Conservation (phyloP, 345 rosid genomes). For the Physaria fendleri region DNA sequence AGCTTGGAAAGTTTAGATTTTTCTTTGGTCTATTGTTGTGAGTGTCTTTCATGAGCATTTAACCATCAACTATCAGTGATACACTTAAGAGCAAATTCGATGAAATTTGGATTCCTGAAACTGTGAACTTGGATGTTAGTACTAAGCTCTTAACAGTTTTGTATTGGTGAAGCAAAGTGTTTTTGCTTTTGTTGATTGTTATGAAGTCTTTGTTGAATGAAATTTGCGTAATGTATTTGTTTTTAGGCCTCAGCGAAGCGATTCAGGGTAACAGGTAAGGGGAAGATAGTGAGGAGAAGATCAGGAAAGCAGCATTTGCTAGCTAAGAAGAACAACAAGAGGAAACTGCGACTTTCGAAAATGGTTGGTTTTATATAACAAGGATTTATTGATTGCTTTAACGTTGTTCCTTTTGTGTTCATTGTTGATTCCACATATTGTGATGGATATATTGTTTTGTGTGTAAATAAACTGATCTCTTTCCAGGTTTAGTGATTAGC, state of each 20-base stretch:
- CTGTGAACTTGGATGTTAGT: not conserved
- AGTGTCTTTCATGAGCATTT: too few relatives aligned
- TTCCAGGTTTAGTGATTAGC: not conserved
- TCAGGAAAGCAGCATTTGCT: constrained; percentile 96
- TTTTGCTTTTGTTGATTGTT: not conserved
- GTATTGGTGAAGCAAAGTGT: not conserved
- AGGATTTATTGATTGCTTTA: not conserved
- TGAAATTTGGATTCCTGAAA: not conserved
- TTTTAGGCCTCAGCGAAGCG: constrained; percentile 89
- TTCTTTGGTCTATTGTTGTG: too few relatives aligned
- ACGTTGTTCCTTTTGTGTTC: too few relatives aligned
- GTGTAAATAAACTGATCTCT: not conserved
- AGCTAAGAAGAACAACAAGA: constrained; percentile 84
- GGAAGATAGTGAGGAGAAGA: constrained; percentile 84
- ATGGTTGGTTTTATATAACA: constrained; percentile 43
- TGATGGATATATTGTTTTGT: not conserved
- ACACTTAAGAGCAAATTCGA: not conserved
- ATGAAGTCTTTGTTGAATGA: constrained; percentile 8
- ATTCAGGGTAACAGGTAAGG: constrained; percentile 85
- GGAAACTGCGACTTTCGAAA: constrained; percentile 84
- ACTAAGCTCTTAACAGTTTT: not conserved
- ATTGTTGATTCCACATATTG: not conserved
- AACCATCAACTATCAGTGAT: too few relatives aligned
- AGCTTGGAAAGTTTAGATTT: not conserved
- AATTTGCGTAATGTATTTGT: not conserved